These are phyloP conservation scores for Macrophomina pseudophaseolina DNA, from an alignment of 2,329 filamentous ascomycete species.

Conservation along the genomic window DNA sequence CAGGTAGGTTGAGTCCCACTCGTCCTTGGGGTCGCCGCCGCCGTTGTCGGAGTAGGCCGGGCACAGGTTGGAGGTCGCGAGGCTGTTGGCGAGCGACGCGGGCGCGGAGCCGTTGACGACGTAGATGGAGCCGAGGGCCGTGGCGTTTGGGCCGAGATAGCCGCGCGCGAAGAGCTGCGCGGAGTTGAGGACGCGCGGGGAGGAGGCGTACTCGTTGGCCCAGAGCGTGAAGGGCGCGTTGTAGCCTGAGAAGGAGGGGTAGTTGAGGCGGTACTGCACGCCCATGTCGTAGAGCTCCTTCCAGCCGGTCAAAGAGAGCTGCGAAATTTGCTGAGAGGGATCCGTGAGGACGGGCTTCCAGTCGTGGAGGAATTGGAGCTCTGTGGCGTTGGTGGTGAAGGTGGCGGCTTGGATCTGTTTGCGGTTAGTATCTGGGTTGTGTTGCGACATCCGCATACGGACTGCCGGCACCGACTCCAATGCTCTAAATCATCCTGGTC, in stretches of 20 bases:
- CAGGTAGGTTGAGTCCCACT: constrained; percentile 59
- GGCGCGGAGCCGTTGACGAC: constrained; percentile 62
- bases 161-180: constrained; percentile 66
- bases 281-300: constrained; percentile 66
- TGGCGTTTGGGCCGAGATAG: constrained; percentile 63
- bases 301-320: constrained; percentile 65
- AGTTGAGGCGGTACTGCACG: constrained; percentile 52
- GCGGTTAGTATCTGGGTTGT: constrained; percentile 5
- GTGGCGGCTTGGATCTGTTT: constrained; percentile 58
- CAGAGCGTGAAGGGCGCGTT: constrained; percentile 62
- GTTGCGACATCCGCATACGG: too few species aligned
- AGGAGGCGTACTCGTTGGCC: constrained; percentile 65
- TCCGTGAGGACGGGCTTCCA: constrained; percentile 65
- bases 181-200: constrained; percentile 64
- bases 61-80: constrained; percentile 68
- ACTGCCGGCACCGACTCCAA: neutral
- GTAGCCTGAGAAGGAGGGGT: constrained; percentile 56
- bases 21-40: constrained; percentile 53
- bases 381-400: constrained; percentile 58
- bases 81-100: constrained; percentile 59
- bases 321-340: constrained; percentile 61
- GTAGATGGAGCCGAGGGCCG: constrained; percentile 60
- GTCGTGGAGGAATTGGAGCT: constrained; percentile 60
- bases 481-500: too few species aligned
- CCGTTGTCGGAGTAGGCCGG: constrained; percentile 62